Evolutionary conservation across 306 rosid species (phyloP).

Genomic region (Lathyrus sativus): DNA sequence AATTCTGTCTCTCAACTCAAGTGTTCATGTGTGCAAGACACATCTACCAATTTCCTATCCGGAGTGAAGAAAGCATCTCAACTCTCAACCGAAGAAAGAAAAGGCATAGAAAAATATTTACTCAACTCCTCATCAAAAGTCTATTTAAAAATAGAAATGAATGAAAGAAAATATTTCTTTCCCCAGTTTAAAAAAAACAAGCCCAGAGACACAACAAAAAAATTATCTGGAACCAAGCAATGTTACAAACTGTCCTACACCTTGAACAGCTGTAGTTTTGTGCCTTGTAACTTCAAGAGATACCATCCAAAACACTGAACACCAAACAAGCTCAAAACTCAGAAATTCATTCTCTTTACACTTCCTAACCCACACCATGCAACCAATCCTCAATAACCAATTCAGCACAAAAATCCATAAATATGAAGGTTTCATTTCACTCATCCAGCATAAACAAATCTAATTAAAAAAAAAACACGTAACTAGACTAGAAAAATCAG

Average conservation of each 20-base stretch:
- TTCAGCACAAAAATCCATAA: conserved; percentile 12
- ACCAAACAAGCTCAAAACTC: conserved; percentile 4
- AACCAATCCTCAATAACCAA: conserved; percentile 14
- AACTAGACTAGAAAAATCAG: conserved; percentile 17
- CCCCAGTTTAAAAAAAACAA: too few species aligned
- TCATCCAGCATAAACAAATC: conserved; percentile 20
- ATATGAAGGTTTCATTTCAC: conserved; percentile 1
- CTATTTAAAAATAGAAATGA: not conserved
- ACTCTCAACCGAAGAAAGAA: conserved; percentile 1
- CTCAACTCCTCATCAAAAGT: conserved; percentile 21
- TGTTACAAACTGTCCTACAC: not conserved
- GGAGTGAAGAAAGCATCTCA: conserved; percentile 1
- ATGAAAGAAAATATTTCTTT: not conserved
- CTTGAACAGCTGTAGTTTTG: not conserved
- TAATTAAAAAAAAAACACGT: conserved; percentile 16
- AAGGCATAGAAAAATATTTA: not conserved
- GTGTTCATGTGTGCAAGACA: not conserved
- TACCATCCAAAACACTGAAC: not conserved
- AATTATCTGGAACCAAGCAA: conserved; percentile 13
- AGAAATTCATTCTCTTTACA: conserved; percentile 4
- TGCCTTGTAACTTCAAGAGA: conserved; percentile 15
- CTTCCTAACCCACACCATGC: not conserved
- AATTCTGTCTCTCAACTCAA: not conserved
- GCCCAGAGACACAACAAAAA: not conserved
- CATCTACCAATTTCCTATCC: not conserved